Conservation (phyloP, 495 filamentous ascomycete genomes). For the Aspergillus saccharolyticus region DNA sequence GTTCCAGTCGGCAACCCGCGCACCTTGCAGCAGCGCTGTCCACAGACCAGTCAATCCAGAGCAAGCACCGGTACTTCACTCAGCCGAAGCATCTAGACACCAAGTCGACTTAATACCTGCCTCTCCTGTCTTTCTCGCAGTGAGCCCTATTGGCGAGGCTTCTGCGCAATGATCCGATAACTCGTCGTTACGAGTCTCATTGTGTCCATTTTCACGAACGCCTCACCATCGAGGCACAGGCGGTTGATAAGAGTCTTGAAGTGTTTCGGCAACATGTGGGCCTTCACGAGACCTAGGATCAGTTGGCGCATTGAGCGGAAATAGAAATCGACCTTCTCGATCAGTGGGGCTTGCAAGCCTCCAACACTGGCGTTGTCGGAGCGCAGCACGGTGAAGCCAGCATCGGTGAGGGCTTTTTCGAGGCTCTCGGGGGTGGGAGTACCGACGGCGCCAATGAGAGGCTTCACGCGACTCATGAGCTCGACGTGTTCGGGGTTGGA, state of each 20-base stretch:
- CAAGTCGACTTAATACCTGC: neutral
- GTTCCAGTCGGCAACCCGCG: neutral
- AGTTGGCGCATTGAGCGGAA: slow-evolving; percentile 53
- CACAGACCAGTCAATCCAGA: neutral
- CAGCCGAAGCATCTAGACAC: neutral
- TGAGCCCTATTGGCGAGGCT: slow-evolving; percentile 33
- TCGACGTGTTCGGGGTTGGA: slow-evolving; percentile 49
- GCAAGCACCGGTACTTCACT: neutral
- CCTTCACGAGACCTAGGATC: slow-evolving; percentile 48
- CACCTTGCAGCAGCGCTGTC: neutral
- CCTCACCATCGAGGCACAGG: slow-evolving; percentile 55
- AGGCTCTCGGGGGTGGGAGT: slow-evolving; percentile 53
- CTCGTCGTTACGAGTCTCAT: slow-evolving; percentile 57
- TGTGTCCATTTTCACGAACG: slow-evolving; percentile 59
- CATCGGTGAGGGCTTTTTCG: slow-evolving; percentile 45
- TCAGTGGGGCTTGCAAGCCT: slow-evolving; percentile 54
- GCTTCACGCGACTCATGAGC: slow-evolving; percentile 58
- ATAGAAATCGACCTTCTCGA: slow-evolving; percentile 56
- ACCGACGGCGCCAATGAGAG: slow-evolving; percentile 58
- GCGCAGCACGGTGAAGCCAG: slow-evolving; percentile 49
- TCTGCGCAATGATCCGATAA: slow-evolving; percentile 57
- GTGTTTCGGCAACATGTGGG: slow-evolving; percentile 50
- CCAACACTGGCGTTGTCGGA: slow-evolving; percentile 56
- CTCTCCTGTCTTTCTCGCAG: neutral
- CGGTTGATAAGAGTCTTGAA: slow-evolving; percentile 61